Evolutionary conservation across 176 grass and related monocot species (phyloP).

Genomic region (Bonia amplexicaulis): DNA sequence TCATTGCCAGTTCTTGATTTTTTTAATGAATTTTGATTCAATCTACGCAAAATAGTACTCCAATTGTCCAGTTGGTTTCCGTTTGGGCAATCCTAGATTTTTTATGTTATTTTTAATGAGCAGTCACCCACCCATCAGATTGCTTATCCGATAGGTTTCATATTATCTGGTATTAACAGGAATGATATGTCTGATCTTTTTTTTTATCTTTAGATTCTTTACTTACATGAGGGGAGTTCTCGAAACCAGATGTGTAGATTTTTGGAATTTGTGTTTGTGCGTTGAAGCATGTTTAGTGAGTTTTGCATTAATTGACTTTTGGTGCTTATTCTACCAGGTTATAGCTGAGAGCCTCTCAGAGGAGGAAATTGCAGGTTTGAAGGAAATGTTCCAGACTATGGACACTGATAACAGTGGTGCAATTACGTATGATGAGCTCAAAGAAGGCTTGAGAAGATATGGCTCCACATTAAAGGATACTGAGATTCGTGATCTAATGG

Average conservation of each 20-base stretch:
- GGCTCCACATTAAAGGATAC: conserved; percentile 97
- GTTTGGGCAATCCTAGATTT: not conserved
- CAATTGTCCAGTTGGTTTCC: not conserved
- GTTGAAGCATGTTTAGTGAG: not conserved
- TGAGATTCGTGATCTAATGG: conserved; percentile 98
- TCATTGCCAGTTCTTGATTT: not conserved
- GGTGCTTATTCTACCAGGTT: conserved; percentile 49
- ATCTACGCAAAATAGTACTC: not conserved
- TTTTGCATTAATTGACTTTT: conserved; percentile 17
- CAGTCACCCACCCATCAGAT: not conserved
- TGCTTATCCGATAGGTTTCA: not conserved
- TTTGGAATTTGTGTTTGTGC: not conserved
- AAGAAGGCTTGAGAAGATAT: conserved; percentile 85
- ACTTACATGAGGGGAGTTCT: not conserved
- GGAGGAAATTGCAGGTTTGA: conserved; percentile 98
- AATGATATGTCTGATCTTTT: not conserved
- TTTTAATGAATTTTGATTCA: not conserved
- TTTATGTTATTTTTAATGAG: not conserved
- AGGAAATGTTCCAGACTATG: conserved; percentile 98
- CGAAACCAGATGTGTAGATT: not conserved
- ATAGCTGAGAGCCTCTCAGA: conserved; percentile 99
- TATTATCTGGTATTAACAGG: not conserved
- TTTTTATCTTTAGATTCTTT: too few relatives aligned
- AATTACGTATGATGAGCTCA: conserved; percentile 96
- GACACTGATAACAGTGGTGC: conserved; percentile 96